Base-by-base conservation (phyloP, 208 protist species). In the Acanthamoeba triangularis region DNA sequence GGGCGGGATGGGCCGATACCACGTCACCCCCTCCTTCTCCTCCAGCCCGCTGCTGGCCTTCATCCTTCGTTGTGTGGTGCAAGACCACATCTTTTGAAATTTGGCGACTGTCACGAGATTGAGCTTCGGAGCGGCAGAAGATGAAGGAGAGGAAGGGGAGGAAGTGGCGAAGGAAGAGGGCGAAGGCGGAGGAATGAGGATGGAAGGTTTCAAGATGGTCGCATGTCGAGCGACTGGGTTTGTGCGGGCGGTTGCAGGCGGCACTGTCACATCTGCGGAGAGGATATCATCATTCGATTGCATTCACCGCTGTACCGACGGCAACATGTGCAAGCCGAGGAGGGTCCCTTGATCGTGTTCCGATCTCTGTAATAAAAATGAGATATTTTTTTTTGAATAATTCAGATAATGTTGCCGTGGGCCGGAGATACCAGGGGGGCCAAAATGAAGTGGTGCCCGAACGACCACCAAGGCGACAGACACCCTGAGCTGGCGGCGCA, bases 11-110 rank as follows among this genome's bases (percentile, higher is more conserved):
- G 78, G 78, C 6, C 78, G 35, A 33, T 37, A 85, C 78, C 78
- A 85, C 47, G 78, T 85, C 18, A 85, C 47, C 6, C 35, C 35
- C 44, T 85, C 41, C 47, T 35, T 25, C 37, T 85, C 47, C 10
- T 49, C 37, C 23, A 10, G 25, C 61, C n/a, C 61, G 30, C n/a
- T 20, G 25, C 30, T 35, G 35, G 78, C 41, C 78, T 18, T 52
- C 47, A n/a, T 16, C 52, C 20, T 59, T 59, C 52, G 52, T 59
- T 59, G 52, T 59, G 52, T 59, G 3, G 52, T 59, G 52, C 52
- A 59, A 1, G 78, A 85, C 78, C 78, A 85, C 44, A 85, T 85
- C 78, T 59, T 85, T 41, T 85, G 78, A 33, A 85, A 85, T 85
- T 85, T 85, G 25, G 78, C 30, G 16, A 85, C 33, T 3, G 41